A percentile compares a stretch with the other conserved stretches of the same genome.
Conservation (phyloP, 176 grass and related monocot genomes). For the Zea luxurians region DNA sequence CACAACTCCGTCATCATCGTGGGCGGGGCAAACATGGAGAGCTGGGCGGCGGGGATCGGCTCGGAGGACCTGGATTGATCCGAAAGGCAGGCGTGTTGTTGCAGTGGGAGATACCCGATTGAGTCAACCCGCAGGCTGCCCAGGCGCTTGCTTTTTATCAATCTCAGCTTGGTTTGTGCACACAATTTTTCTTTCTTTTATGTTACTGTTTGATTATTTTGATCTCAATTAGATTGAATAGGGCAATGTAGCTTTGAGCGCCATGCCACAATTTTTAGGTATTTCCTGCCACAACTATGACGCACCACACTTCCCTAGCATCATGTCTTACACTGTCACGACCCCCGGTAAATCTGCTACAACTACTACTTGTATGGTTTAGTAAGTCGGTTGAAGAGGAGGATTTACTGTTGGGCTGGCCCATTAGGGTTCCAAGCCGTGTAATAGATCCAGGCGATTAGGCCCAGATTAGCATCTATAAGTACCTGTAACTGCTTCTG, state of each 20-base stretch:
- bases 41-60: slow-evolving; percentile 61
- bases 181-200: not conserved
- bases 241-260: not conserved
- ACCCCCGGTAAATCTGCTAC: too few relatives aligned
- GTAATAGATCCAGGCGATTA: too few relatives aligned
- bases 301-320: too few relatives aligned
- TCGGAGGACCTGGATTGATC: slow-evolving; percentile 65
- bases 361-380: too few relatives aligned
- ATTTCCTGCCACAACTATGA: too few relatives aligned
- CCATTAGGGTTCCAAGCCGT: too few relatives aligned
- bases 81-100: slow-evolving; percentile 59
- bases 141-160: slow-evolving; percentile 50
- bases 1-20: slow-evolving; percentile 99
- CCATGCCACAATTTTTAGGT: not conserved
- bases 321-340: too few relatives aligned
- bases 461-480: too few relatives aligned
- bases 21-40: slow-evolving; percentile 90
- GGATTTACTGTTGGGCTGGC: too few relatives aligned
- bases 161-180: slow-evolving; percentile 13
- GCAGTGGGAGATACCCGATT: slow-evolving; percentile 91
- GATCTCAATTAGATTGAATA: too few relatives aligned
- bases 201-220: not conserved
- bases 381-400: too few relatives aligned
- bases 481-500: too few relatives aligned
- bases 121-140: slow-evolving; percentile 85